phyloP scores from a whole-genome alignment of 164 flowering plant genomes.

The Sextonia rubra region DNA sequence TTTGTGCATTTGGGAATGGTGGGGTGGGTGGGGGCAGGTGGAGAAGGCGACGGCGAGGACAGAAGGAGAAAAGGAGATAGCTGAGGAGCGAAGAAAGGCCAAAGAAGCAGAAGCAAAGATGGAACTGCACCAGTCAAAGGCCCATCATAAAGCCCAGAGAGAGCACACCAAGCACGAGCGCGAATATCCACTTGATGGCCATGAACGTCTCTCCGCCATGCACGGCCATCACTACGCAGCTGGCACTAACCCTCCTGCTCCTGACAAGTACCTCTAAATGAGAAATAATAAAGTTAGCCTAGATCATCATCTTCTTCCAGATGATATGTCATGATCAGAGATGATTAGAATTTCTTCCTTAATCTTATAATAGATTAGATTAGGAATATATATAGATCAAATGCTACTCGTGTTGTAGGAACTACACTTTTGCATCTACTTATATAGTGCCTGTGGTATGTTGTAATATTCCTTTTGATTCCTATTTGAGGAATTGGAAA shows the following conservation, averaged over 20 bases:
- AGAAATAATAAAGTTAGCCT: background rate
- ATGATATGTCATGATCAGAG: too few relatives aligned
- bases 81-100: slow-evolving; percentile 49
- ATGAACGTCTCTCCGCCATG: background rate
- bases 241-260: background rate
- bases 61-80: slow-evolving; percentile 49
- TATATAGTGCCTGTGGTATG: too few relatives aligned
- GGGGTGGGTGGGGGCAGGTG: slow-evolving; percentile 21
- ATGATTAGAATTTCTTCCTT: too few relatives aligned
- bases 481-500: too few relatives aligned
- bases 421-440: too few relatives aligned
- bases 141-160: slow-evolving; percentile 38
- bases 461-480: too few relatives aligned
- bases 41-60: slow-evolving; percentile 59
- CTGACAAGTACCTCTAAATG: background rate
- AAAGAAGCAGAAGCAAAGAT: slow-evolving; percentile 70
- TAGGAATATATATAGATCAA: too few relatives aligned
- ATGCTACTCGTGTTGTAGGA: too few relatives aligned
- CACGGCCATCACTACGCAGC: background rate
- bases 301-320: too few relatives aligned
- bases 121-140: slow-evolving; percentile 46
- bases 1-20: too few relatives aligned
- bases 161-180: slow-evolving; percentile 16
- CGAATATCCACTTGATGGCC: background rate
- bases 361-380: too few relatives aligned